Base-by-base conservation (phyloP, 139 green algal species). In the Raphidocelis subcapitata region DNA sequence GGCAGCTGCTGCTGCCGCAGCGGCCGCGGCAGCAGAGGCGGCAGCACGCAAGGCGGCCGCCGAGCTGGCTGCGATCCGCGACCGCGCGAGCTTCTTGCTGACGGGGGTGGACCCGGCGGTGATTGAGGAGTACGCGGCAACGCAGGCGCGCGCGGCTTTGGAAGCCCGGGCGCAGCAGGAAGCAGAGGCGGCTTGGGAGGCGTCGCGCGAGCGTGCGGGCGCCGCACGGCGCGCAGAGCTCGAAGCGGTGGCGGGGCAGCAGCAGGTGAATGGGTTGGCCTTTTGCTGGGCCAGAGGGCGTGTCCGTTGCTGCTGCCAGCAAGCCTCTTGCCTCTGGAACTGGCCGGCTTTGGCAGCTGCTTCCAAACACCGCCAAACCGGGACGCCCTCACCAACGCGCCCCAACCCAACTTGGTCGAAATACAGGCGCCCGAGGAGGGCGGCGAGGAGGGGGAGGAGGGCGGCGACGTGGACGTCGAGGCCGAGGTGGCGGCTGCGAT, bases 391-490 rank as follows among this genome's bases (percentile, higher is more conserved):
- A n/a, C n/a, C n/a, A n/a, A n/a, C n/a, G n/a, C n/a, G n/a, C n/a
- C n/a, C n/a, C n/a, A n/a, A n/a, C n/a, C n/a, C n/a, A n/a, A n/a
- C n/a, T n/a, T n/a, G n/a, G n/a, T n/a, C n/a, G n/a, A n/a, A n/a
- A n/a, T n/a, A n/a, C n/a, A n/a, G n/a, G n/a, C n/a, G n/a, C n/a
- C n/a, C n/a, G n/a, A n/a, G n/a, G n/a, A n/a, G n/a, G n/a, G n/a
- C n/a, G 54, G 15, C 2, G 29, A 51, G 24, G 52, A 52, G 46
- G 69, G 41, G 2, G 60, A 3, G 21, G 31, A 29, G 62, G 73
- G 28, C 32, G 64, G 64, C 37, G 56, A 49, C 21, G 51, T 86
- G 20, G 85, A 91, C 52, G 70, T 91, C 46, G 85, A 90, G 63
- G 85, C 78, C 5, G 56, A 71, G 66, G 79, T 87, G 16, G 75